Conservation (phyloP, 495 filamentous ascomycete species). For the Talaromyces adpressus region DNA sequence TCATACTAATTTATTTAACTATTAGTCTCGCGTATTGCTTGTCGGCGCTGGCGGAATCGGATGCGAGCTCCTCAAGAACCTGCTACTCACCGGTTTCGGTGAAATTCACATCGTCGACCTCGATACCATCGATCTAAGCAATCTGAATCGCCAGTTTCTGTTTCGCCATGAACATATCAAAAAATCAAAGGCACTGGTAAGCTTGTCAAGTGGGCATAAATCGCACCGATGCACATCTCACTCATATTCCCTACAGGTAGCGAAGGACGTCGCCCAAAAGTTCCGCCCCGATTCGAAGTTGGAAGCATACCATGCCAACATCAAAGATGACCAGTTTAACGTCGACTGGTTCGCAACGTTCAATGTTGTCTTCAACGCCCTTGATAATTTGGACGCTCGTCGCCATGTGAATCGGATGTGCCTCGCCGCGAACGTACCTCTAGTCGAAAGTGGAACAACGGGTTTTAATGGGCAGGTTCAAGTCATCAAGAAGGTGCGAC, state of each 20-base stretch:
- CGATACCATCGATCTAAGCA: slow-evolving; percentile 96
- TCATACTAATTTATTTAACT: not conserved
- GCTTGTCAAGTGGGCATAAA: slow-evolving; percentile 17
- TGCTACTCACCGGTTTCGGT: slow-evolving; percentile 87
- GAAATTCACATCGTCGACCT: slow-evolving; percentile 95
- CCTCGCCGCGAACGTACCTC: slow-evolving; percentile 77
- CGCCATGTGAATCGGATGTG: slow-evolving; percentile 98
- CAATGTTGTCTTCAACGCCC: slow-evolving; percentile 85
- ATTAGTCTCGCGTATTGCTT: slow-evolving; percentile 80
- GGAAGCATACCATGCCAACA: slow-evolving; percentile 87
- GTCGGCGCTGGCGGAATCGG: slow-evolving; percentile 97
- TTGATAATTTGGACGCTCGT: slow-evolving; percentile 92
- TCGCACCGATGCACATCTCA: not conserved
- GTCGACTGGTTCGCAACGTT: slow-evolving; percentile 85
- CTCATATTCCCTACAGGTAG: slow-evolving; percentile 52
- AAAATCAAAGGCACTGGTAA: slow-evolving; percentile 88
- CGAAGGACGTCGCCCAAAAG: slow-evolving; percentile 82
- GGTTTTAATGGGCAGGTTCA: slow-evolving; percentile 98
- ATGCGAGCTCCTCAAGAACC: slow-evolving; percentile 95
- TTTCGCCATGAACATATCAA: slow-evolving; percentile 98
- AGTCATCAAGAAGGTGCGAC: slow-evolving; percentile 72
- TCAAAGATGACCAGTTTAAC: slow-evolving; percentile 88
- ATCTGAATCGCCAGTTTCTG: slow-evolving; percentile 96
- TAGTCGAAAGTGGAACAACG: slow-evolving; percentile 96
- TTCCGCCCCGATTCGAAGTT: slow-evolving; percentile 90